Conservation (phyloP, 2,329 filamentous ascomycete genomes). For the Nakataea oryzae region DNA sequence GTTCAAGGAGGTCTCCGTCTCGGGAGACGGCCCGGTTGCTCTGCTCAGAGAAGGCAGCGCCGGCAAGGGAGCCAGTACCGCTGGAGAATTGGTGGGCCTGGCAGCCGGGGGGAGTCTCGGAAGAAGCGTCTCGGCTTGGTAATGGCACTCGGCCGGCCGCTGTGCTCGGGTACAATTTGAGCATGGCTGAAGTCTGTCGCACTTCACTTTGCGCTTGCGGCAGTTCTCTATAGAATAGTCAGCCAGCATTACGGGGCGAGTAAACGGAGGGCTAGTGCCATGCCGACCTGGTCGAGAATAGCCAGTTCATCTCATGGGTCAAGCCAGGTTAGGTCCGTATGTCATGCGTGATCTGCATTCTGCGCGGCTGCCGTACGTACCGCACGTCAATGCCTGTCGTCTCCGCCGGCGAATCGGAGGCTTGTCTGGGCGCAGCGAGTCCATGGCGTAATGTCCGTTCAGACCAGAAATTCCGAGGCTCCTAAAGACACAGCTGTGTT, state of each 20-base stretch:
- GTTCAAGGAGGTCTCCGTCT: not conserved
- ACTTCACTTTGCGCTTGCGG: conserved; percentile 31
- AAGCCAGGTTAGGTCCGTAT: no score
- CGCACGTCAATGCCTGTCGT: not conserved
- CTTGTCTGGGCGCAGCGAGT: not conserved
- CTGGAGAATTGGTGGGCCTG: not conserved
- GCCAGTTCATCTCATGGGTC: no score
- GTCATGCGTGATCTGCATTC: no score
- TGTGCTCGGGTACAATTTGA: conserved; percentile 26
- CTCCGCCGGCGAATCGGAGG: no score
- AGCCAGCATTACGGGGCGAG: not conserved
- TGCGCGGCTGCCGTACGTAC: not conserved
- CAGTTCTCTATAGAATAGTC: conserved; percentile 16
- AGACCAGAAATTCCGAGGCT: not conserved
- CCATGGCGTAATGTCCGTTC: not conserved
- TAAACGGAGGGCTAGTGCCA: no score
- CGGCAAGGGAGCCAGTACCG: not conserved
- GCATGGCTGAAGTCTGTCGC: conserved; percentile 28
- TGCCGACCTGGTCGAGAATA: no score
- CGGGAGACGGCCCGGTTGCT: not conserved
- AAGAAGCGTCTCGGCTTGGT: conserved; percentile 4
- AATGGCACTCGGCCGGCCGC: conserved; percentile 9
- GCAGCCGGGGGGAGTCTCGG: not conserved
- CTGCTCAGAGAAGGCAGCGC: not conserved
- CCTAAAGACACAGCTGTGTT: not conserved